Evolutionary conservation across 495 filamentous ascomycete species (phyloP), one percentile per base, ranked within the genome.

Genomic region (Neurospora sp.): DNA sequence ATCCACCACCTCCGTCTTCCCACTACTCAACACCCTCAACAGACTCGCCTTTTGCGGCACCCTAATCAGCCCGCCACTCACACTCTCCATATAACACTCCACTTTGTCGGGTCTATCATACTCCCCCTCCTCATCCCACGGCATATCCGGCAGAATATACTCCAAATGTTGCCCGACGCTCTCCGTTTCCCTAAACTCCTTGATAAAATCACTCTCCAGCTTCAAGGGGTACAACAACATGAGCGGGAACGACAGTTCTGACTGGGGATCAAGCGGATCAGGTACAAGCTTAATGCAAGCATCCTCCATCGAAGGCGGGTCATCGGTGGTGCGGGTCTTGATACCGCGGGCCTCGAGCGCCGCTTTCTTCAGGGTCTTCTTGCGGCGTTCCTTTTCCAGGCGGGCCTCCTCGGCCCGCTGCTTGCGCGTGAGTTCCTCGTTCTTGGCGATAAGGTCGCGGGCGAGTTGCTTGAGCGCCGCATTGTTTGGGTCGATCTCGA

Each of bases 41-140:
- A 98, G 78, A 27, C 89, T 84, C 71, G 93, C 82, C 79, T 94
- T 96, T 87, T 91, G 93, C n/a, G 96, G 95, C 0, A 92, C 90
- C 82, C 96, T 97, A 72, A 95, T 86, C 76, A 99, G 77, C 12
- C 96, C 96, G 0, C 94, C 94, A 0, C 85, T 83, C 18, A 84
- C 78, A 1, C 93, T 98, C 84, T 97, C 92, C 86, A 94, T 92
- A 79, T 91, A 99, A 76, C 92, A 94, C 76, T 97, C 94, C n/a
- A 98, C 92, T 8, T 84, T 81, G 0, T 82, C 82, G 0, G 84
- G 76, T 27, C 54, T 31, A 10, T 81, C 85, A 76, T 97, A 97
- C 77, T 92, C 91, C 5, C 87, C 82, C 75, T 86, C 83, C 18
- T 79, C 76, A 78, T 99, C 96, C 96, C 94, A 98, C n/a, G 93